Base-by-base conservation (phyloP, 2,329 filamentous ascomycete genomes). In the Colletotrichum eleusines region DNA sequence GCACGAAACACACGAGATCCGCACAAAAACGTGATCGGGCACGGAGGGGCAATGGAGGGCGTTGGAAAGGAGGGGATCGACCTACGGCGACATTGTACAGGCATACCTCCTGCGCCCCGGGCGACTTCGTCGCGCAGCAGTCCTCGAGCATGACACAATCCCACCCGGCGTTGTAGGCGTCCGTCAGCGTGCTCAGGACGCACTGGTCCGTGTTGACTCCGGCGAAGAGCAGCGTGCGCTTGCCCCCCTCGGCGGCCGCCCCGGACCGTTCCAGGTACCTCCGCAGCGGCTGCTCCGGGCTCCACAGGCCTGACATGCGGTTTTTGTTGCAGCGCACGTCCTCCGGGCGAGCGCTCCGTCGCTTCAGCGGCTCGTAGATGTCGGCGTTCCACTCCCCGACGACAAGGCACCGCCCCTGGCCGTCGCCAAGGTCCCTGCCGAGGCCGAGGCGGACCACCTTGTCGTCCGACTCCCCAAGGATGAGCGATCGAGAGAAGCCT, bases 141-240 rank as follows among this genome's bases (percentile, higher is more conserved):
- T 71, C 69, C 38, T 71, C 64, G 16, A 71, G 9, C 69, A 71
- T 48, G 35, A 69, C 46, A n/a, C 64, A 71, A n/a, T 71, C 69
- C 69, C 69, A 71, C 14, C 88, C 88, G 71, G 82, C 83, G 73
- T 83, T 85, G 73, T 86, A 88, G 3, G 85, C 86, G 78, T 90
- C 87, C 59, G 82, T 80, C 69, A 89, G 77, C 18, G 86, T 89
- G 1, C 86, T 86, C 28, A 85, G 81, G 9, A 90, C 88, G 75
- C 88, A 90, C 75, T 89, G 87, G 77, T 90, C 88, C 3, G 88
- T 89, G 74, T 90, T 90, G 16, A 89, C 88, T 0, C 88, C 88
- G 1, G 85, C 79, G 72, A 90, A 89, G 26, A 90, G 74, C 54
- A 90, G 75, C 6, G 87, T 89, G 54, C 73, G 82, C 68, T 82